A percentile compares a stretch with the other conserved stretches of the same genome.
Evolutionary conservation across 2,329 filamentous ascomycete species (phyloP).

Genomic region (Sporothrix variecibatus): DNA sequence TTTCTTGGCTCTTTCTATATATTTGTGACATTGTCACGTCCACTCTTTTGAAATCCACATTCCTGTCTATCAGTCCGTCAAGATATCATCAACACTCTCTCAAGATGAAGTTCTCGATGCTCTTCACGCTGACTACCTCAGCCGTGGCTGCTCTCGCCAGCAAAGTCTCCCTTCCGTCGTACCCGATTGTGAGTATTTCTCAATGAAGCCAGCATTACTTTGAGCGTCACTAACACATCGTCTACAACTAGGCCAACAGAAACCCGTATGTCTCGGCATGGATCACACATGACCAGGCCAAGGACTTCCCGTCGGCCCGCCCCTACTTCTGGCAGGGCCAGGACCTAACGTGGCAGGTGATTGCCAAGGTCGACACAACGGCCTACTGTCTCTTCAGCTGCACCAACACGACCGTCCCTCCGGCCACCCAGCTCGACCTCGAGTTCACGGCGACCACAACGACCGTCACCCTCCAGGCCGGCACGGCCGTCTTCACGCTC

Average conservation of each 20-base stretch:
- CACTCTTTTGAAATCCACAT: background rate
- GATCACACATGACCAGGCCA: slow-evolving; percentile 36
- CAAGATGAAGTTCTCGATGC: background rate
- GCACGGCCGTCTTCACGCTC: slow-evolving; percentile 34
- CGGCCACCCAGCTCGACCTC: slow-evolving; percentile 32
- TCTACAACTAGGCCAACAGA: slow-evolving; percentile 34
- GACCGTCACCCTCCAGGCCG: slow-evolving; percentile 35
- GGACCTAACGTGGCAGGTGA: slow-evolving; percentile 38
- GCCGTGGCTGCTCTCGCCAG: background rate
- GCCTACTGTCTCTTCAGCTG: slow-evolving; percentile 39
- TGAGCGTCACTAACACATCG: background rate
- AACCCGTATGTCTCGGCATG: slow-evolving; percentile 40
- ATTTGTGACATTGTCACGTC: background rate
- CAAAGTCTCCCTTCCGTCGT: slow-evolving; percentile 17
- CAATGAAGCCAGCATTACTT: background rate
- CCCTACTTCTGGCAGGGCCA: slow-evolving; percentile 41
- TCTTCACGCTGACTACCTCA: background rate
- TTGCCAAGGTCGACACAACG: slow-evolving; percentile 37
- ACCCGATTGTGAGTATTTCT: slow-evolving; percentile 14
- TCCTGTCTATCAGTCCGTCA: background rate
- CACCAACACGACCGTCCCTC: slow-evolving; percentile 29
- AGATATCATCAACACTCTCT: background rate
- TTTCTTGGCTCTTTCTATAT: background rate
- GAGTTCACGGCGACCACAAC: slow-evolving; percentile 39
- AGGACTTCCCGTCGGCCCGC: slow-evolving; percentile 34